A percentile compares a stretch with the other conserved stretches of the same genome.
phyloP scores from a whole-genome alignment of 805 yeast species.

The Nakazawaea molendinolei region DNA sequence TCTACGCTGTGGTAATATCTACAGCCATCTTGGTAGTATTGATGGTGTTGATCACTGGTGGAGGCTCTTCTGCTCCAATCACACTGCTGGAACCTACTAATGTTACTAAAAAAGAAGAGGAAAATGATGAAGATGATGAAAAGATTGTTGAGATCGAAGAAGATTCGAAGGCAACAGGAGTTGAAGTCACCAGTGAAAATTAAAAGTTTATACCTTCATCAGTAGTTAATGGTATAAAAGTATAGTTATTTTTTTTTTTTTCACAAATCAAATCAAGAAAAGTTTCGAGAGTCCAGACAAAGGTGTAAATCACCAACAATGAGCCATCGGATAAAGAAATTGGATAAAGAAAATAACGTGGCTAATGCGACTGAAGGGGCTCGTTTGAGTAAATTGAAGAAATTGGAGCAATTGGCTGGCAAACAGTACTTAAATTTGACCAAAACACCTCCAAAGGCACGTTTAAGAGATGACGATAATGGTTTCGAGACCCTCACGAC shows the following conservation, averaged over 20 bases:
- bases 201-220: background rate
- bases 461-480: too few species aligned
- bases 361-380: too few species aligned
- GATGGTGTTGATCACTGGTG: constrained; percentile 22
- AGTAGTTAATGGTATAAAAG: too few species aligned
- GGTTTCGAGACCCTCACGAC: too few species aligned
- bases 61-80: constrained; percentile 9
- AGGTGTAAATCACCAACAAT: too few species aligned
- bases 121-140: constrained; percentile 3
- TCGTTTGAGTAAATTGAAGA: constrained; percentile 3
- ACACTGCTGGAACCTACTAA: background rate
- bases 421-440: constrained; percentile 4
- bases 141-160: constrained; percentile 13
- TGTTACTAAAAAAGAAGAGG: constrained; percentile 6
- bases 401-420: constrained; percentile 2
- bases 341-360: background rate
- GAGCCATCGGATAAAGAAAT: too few species aligned
- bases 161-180: constrained; percentile 2
- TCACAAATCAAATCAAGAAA: too few species aligned
- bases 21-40: constrained; percentile 37
- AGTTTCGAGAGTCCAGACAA: too few species aligned
- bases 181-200: too few species aligned
- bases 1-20: constrained; percentile 32
- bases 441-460: too few species aligned
- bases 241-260: too few species aligned